phyloP scores from a whole-genome alignment of 2,329 filamentous ascomycete genomes.

The Fusarium caatingaense region DNA sequence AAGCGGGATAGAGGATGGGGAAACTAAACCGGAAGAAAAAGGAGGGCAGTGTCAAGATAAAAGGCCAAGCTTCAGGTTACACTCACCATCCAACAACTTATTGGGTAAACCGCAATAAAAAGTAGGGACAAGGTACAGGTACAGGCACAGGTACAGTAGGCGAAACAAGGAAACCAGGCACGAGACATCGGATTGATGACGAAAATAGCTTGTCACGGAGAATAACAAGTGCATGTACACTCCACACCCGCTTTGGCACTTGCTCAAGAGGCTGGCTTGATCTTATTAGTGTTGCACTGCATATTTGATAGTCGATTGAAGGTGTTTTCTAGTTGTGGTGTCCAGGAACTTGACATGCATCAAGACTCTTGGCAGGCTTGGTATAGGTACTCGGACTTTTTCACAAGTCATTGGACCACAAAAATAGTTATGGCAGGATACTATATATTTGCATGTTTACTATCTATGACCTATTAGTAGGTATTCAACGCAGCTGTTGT shows the following conservation, averaged over 20 bases:
- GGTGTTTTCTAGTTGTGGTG: neutral
- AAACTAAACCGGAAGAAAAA: neutral
- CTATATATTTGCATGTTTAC: neutral
- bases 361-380: neutral
- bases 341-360: slow-evolving; percentile 3
- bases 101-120: neutral
- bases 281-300: neutral
- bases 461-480: neutral
- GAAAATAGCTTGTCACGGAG: slow-evolving; percentile 8
- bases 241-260: neutral
- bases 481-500: neutral
- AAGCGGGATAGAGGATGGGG: neutral
- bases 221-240: slow-evolving; percentile 1
- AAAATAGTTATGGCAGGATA: too few species aligned
- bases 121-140: neutral
- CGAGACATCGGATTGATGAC: slow-evolving; percentile 3
- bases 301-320: neutral
- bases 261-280: neutral
- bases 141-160: neutral
- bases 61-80: neutral
- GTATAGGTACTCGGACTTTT: slow-evolving; percentile 9
- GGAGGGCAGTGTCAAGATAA: neutral
- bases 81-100: neutral
- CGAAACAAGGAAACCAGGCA: slow-evolving; percentile 18
- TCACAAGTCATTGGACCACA: neutral